phyloP scores from a whole-genome alignment of 352 stramenopile genomes.

The Phytophthora hybrid region DNA sequence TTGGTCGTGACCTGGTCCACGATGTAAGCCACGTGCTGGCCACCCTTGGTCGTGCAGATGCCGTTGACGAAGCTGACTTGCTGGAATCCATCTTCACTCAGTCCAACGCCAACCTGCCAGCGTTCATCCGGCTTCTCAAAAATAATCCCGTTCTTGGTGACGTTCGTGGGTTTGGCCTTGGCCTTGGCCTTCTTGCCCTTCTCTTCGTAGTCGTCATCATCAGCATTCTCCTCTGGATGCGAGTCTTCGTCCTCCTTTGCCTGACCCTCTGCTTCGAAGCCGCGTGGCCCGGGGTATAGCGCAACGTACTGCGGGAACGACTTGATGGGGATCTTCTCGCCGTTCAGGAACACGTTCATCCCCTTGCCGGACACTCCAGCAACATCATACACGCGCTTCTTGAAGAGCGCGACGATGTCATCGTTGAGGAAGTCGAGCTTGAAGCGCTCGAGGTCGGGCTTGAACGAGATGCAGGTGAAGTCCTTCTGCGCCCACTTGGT shows the following conservation, averaged over 20 bases:
- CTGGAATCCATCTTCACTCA: conserved; percentile 95
- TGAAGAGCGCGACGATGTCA: conserved; percentile 96
- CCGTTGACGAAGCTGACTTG: conserved; percentile 98
- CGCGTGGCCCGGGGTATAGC: conserved; percentile 79
- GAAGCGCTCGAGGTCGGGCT: conserved; percentile 95
- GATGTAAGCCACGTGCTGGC: conserved; percentile 96
- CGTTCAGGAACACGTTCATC: conserved; percentile 96
- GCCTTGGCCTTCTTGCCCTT: conserved; percentile 29
- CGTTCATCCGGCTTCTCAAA: conserved; percentile 94
- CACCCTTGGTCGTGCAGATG: conserved; percentile 97
- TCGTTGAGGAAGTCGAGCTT: conserved; percentile 92
- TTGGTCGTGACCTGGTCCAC: conserved; percentile 91
- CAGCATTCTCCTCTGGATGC: conserved; percentile 40
- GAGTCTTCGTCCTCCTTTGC: conserved; percentile 45
- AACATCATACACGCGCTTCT: conserved; percentile 97
- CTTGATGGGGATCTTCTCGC: conserved; percentile 91
- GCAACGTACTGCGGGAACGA: conserved; percentile 96
- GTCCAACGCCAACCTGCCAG: conserved; percentile 95
- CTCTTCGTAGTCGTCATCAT: conserved; percentile 44
- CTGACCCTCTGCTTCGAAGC: conserved; percentile 40
- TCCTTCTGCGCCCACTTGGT: conserved; percentile 86
- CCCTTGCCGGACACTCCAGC: conserved; percentile 94
- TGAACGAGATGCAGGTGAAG: conserved; percentile 97
- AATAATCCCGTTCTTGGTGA: conserved; percentile 68
- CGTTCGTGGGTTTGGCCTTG: conserved; percentile 44